Base-by-base conservation (phyloP, 2,329 filamentous ascomycete genomes). In the Venturia asperata region DNA sequence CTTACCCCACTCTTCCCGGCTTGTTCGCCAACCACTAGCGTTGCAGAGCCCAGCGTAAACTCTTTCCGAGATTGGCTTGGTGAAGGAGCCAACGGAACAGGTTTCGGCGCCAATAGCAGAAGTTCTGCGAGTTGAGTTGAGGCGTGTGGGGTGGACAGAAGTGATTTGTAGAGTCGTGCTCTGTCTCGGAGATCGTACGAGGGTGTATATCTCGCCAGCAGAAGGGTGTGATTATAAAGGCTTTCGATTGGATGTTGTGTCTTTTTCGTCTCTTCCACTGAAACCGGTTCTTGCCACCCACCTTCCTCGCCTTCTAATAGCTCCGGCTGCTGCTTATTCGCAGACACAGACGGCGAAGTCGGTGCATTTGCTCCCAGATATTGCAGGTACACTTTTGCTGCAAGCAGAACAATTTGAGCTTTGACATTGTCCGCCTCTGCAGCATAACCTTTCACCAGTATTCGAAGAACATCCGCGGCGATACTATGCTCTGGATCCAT, bases 171-270 rank as follows among this genome's bases (percentile, higher is more conserved):
- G 67, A 97, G 84, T 41, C 94, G 87, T 1, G 92, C 87, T 30
- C 94, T 89, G 74, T 97, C 94, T 68, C 94, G 91, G 3, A 99
- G 85, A 72, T 97, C 92, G 76, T 96, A 99, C 0, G 92, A 97
- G 0, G 88, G 91, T 71, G 97, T 94, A 75, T 97, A 99, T 67
- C 94, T 87, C 41, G 90, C 90, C 1, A 99, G 84, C 1, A 93
- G 83, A 37, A 96, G 81, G 27, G 90, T 85, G 71, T 99, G 96
- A 39, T 88, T 85, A 87, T 92, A 99, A 1, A 99, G 80, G 2
- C 87, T 82, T 39, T 86, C 84, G 63, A 96, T 87, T 0, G 89
- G 85, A 70, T 96, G 87, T 10, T 6, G n/a, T 7, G 30, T 30
- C 15, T 71, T 64, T 15, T 69, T 41, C 17, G 67, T 56, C 30